Evolutionary conservation across 305 asterid species (phyloP).

Genomic region (Striga hermonthica): DNA sequence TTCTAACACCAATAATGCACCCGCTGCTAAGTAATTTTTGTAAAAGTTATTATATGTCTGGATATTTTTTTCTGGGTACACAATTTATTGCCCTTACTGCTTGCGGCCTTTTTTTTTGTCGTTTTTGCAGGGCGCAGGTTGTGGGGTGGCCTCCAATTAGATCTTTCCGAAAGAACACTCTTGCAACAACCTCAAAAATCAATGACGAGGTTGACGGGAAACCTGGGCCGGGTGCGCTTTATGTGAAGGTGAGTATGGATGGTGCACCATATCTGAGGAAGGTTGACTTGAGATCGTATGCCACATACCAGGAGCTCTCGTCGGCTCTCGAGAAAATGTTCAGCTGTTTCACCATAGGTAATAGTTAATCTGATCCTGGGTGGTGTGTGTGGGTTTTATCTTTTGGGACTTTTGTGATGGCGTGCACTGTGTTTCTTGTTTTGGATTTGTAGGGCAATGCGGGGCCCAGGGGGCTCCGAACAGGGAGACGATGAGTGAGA

Average conservation of each 20-base stretch:
- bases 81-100: slow-evolving; percentile 8
- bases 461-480: slow-evolving; percentile 53
- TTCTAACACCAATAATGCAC: slow-evolving; percentile 47
- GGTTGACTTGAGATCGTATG: slow-evolving; percentile 68
- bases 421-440: slow-evolving; percentile 3
- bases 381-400: neutral
- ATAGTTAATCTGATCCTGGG: too few species aligned
- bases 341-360: slow-evolving; percentile 77
- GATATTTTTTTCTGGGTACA: neutral
- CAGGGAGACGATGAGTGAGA: slow-evolving; percentile 58
- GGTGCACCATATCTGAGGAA: slow-evolving; percentile 91
- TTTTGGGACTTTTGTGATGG: slow-evolving; percentile 3
- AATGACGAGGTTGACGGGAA: slow-evolving; percentile 49
- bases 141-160: slow-evolving; percentile 94
- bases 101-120: slow-evolving; percentile 27
- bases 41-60: neutral
- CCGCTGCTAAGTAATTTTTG: slow-evolving; percentile 71
- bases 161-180: slow-evolving; percentile 66
- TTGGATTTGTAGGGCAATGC: slow-evolving; percentile 47
- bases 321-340: slow-evolving; percentile 85
- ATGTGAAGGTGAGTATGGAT: slow-evolving; percentile 86
- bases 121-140: slow-evolving; percentile 68
- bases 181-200: slow-evolving; percentile 58
- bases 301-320: slow-evolving; percentile 66
- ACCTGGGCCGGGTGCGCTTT: slow-evolving; percentile 25